phyloP scores from a whole-genome alignment of 169 alveolate genomes.

The Plasmodium vivax region DNA sequence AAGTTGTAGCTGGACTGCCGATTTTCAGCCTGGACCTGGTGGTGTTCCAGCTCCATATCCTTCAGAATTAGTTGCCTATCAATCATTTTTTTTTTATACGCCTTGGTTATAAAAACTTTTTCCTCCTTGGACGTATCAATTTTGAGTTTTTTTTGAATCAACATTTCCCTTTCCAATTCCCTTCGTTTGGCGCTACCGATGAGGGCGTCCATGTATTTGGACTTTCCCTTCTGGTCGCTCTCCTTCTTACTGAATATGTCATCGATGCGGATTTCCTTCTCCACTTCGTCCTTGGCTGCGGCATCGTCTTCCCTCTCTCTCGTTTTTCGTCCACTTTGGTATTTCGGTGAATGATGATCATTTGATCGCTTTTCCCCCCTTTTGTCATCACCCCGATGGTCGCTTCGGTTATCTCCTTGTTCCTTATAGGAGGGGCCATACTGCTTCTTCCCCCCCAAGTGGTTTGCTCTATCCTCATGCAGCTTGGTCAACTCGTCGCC shows the following conservation, averaged over 20 bases:
- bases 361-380: neutral
- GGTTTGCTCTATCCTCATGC: neutral
- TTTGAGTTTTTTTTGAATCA: conserved; percentile 81
- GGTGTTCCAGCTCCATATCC: conserved; percentile 76
- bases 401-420: neutral
- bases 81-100: conserved; percentile 83
- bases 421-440: neutral
- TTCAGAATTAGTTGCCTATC: conserved; percentile 76
- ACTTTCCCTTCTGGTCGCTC: conserved; percentile 60
- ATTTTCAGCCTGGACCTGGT: conserved; percentile 64
- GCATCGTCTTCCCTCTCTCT: neutral
- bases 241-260: conserved; percentile 16
- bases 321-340: neutral
- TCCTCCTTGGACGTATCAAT: conserved; percentile 76
- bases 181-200: conserved; percentile 82
- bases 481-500: conserved; percentile 48
- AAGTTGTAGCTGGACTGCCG: conserved; percentile 76
- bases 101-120: conserved; percentile 84
- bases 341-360: neutral
- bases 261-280: conserved; percentile 27
- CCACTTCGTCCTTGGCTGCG: neutral
- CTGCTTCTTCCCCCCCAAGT: neutral
- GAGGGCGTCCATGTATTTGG: conserved; percentile 81
- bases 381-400: conserved; percentile 12
- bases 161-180: conserved; percentile 80